Base-by-base conservation (phyloP, 2,329 filamentous ascomycete genomes). In the Sporothrix pseudoabietina region DNA sequence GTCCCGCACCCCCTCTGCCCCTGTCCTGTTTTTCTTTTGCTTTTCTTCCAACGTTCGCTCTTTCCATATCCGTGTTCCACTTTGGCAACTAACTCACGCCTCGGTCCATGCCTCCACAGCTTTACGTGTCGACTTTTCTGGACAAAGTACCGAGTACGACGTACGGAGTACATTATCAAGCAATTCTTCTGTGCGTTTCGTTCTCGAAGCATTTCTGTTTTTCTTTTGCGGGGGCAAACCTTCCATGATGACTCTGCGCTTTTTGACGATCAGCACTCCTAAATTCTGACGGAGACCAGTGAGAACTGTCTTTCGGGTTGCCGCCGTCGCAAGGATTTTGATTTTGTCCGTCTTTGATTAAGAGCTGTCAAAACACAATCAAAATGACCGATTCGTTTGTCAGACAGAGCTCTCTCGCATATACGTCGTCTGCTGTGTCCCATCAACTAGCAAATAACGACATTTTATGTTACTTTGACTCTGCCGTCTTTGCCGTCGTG, bases 231-330 rank as follows among this genome's bases (percentile, higher is more conserved):
- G 19, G 4, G 14, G 35, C 35, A 35, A 35, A 4, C 12, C 6
- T 16, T 49, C 44, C 26, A 55, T 26, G 52, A 55, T 26, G 52
- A 30, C 52, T 26, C 5, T 14, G 44, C 44, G 44, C 44, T 14
- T 14, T 44, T 14, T 14, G 9, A 44, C 7, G 9, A 44, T 44
- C 41, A 44, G 12, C 9, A 9, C 41, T 44, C 12, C 12, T 6
- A 44, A 4, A 44, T 44, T 35, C 35, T 4, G 35, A 0, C 35
- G 8, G 1, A 3, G 35, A 35, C 22, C 52, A 8, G 52, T 26
- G 52, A 55, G 52, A 55, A 26, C 52, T 55, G 52, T 55, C 52
- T 55, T 55, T 55, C 52, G 52, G 52, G 49, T n/a, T 44, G 41
- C 41, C 44, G 9, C 41, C 44, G 44, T 19, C 44, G 19, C 2